phyloP scores from a whole-genome alignment of 1,284 basidiomycete species.

The Anthracocystis setariae region DNA sequence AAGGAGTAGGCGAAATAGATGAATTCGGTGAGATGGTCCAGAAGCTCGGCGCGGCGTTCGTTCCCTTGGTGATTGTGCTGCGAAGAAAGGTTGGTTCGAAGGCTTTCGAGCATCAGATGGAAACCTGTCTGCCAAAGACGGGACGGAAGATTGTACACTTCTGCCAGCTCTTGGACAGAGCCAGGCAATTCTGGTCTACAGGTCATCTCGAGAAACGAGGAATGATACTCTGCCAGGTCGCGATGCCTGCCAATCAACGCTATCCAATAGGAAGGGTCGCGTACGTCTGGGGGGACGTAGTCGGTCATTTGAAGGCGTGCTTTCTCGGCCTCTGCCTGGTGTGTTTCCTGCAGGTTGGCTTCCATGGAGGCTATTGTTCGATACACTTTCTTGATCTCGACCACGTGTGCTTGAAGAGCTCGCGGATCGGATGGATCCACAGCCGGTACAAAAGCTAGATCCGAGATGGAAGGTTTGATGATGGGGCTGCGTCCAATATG shows the following conservation, averaged over 20 bases:
- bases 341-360: conserved; percentile 74
- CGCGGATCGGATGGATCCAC: conserved; percentile 26
- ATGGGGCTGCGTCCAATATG: conserved; percentile 25
- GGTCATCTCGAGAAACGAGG: conserved; percentile 85
- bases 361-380: conserved; percentile 79
- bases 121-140: conserved; percentile 92
- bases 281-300: conserved; percentile 27
- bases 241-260: conserved; percentile 44
- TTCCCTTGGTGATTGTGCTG: conserved; percentile 67
- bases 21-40: conserved; percentile 85
- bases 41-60: conserved; percentile 54
- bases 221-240: conserved; percentile 87
- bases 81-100: conserved; percentile 78
- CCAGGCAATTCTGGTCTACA: conserved; percentile 86
- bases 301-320: conserved; percentile 25
- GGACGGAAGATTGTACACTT: conserved; percentile 92
- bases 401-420: conserved; percentile 70
- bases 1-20: conserved; percentile 95
- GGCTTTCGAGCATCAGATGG: conserved; percentile 86
- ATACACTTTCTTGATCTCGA: conserved; percentile 82
- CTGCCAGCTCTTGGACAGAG: conserved; percentile 85
- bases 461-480: conserved; percentile 24
- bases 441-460: conserved; percentile 20
- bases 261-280: conserved; percentile 54
- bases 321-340: conserved; percentile 19